Evolutionary conservation across 768 basidiomycete genomes (phyloP), one percentile per base, ranked within the genome.

Genomic region (Termitomyces sp.): DNA sequence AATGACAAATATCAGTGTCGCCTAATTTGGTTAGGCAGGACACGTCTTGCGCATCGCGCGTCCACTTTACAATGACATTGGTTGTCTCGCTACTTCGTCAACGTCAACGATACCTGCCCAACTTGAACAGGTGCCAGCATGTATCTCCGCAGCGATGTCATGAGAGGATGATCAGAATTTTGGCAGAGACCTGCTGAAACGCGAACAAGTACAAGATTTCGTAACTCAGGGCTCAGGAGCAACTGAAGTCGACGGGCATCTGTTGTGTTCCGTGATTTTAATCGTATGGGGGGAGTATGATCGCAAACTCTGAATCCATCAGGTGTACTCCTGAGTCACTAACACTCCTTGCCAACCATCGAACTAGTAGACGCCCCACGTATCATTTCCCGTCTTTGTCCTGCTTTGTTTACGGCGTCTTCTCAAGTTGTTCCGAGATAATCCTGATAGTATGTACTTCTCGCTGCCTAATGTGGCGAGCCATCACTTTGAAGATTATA

Each of bases 1-100:
- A 67, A 11, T 2, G 22, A 40, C 59, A 67, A 67, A 65, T 22
- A 61, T 33, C 15, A 42, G 28, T 4, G 15, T 58, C 15, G n/a
- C 58, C 48, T 32, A 16, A 39, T 40, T 24, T 39, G 46, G 46
- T 1, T 9, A 51, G 13, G 9, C 3, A 8, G 22, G n/a, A 13
- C 46, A 48, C 46, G 46, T 45, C 20, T 22, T 45, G 44, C n/a
- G n/a, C n/a, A n/a, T 45, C 20, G 3, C 12, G 24, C 20, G 24
- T 16, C 20, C 7, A 44, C 44, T 44, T n/a, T n/a, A n/a, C n/a
- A n/a, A n/a, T n/a, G 44, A 20, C 44, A 8, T 42, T n/a, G 18
- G n/a, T n/a, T 42, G 18, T 42, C 20, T 44, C 44, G 20, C 44
- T 46, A 22, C 32, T 33, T n/a, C 8, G 32, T 45, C 32, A 13